Base-by-base conservation (phyloP, 306 rosid genomes). In the Vicia villosa region DNA sequence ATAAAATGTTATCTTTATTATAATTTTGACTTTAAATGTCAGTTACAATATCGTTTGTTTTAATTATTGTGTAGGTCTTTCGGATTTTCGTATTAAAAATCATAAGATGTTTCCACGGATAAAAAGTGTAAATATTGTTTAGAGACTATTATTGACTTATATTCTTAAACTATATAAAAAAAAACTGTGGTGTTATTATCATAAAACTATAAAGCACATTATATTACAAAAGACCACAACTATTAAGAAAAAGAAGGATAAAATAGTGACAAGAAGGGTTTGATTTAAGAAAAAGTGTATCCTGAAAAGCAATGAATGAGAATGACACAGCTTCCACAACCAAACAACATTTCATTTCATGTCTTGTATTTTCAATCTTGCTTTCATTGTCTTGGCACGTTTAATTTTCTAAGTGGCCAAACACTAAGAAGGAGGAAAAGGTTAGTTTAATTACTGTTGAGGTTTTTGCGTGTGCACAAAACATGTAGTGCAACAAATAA, bases 351-450 rank as follows among this genome's bases (percentile, higher is more conserved):
- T 77, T 54, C 60, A 52, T 51, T 57, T 66, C 32, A 50, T 73
- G 72, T 68, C 62, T 16, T 68, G 76, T 68, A 68, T 52, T 64
- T 65, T 57, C 45, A 74, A 52, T 40, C 20, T 60, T 24, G 24
- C 59, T 75, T 47, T 74, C 66, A 74, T 69, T 63, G 61, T 17
- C 34, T 52, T 49, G 52, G 17, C 76, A 74, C 73, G 63, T 61
- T 61, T 41, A 45, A 24, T 62, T 57, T 47, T 37, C 37, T 64
- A 16, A 26, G 57, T 74, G 66, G 66, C 59, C 59, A 52, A 52
- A 10, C 56, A 49, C 22, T n/a, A n/a, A n/a, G 24, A 49, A 21
- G 4, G 11, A 7, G 54, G 7, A 10, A 40, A 40, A 12, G 3
- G 21, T 5, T 5, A 16, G 58, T 51, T 1, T 49, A 6, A 4